Conservation (phyloP, 2,329 filamentous ascomycete species). For the Xylaria sp. region DNA sequence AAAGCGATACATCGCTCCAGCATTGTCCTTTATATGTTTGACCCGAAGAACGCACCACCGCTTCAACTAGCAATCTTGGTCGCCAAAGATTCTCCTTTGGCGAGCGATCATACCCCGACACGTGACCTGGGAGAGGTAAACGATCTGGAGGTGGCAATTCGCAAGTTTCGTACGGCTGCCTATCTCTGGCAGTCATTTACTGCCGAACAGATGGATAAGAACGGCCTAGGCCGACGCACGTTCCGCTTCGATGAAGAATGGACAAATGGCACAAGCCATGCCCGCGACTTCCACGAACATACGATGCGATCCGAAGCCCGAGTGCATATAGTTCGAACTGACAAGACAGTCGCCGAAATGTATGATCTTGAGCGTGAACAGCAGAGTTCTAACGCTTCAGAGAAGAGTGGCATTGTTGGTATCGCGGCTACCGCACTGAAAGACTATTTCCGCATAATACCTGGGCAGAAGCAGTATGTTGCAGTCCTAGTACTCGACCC, state of each 20-base stretch:
- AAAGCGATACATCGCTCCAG: slow-evolving; percentile 80
- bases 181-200: slow-evolving; percentile 98
- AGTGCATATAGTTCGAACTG: slow-evolving; percentile 83
- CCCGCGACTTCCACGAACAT: slow-evolving; percentile 74
- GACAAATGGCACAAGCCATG: slow-evolving; percentile 83
- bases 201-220: slow-evolving; percentile 93
- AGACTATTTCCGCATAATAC: slow-evolving; percentile 76
- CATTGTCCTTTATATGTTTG: slow-evolving; percentile 86
- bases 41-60: slow-evolving; percentile 80
- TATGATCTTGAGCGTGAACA: slow-evolving; percentile 81
- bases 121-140: slow-evolving; percentile 83
- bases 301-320: slow-evolving; percentile 91
- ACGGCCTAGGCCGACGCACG: slow-evolving; percentile 83
- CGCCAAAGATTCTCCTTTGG: slow-evolving; percentile 86
- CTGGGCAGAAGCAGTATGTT: slow-evolving; percentile 87
- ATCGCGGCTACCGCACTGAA: slow-evolving; percentile 83
- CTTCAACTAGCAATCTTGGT: slow-evolving; percentile 89
- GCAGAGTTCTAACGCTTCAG: slow-evolving; percentile 75
- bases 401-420: slow-evolving; percentile 77
- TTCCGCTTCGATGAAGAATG: slow-evolving; percentile 97
- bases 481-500: slow-evolving; percentile 87
- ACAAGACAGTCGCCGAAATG: slow-evolving; percentile 87
- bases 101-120: slow-evolving; percentile 83
- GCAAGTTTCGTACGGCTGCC: slow-evolving; percentile 93
- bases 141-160: slow-evolving; percentile 78